Base-by-base conservation (phyloP, 2,329 filamentous ascomycete genomes). In the Huntiella abstrusa region DNA sequence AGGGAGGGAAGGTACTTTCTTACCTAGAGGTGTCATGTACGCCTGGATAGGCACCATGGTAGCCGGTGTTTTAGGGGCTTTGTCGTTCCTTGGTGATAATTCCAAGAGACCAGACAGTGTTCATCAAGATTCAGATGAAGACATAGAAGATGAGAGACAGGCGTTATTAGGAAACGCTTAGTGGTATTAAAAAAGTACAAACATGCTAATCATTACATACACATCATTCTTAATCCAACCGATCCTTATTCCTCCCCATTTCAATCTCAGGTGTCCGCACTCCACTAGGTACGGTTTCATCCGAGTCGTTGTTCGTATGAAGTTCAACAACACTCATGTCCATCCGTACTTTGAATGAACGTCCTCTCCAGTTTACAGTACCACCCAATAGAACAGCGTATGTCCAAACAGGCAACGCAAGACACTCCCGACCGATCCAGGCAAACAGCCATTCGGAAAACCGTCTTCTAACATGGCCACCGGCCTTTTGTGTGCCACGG, bases 371-470 rank as follows among this genome's bases (percentile, higher is more conserved):
- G 45, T 74, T 74, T 0, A 98, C 84, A 0, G 78, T 88, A 1
- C 81, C 76, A 0, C 91, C 91, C n/a, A 88, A 80, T 54, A 84
- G 75, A 15, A 95, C 83, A 1, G 91, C 91, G 74, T 80, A 86
- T 0, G 75, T 65, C 91, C 91, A 98, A 49, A 98, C 80, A 0
- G 87, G 87, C 40, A 94, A 65, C 0, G 91, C 87, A 6, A 95
- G 66, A 0, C 74, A 53, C 62, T 98, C 91, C 32, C 91, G 70
- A 0, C 82, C 85, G 0, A 93, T 54, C 91, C 92, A 98, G 0
- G 87, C 82, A 4, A 70, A 58, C 3, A 91, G 57, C 83, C 86
- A 98, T 52, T 82, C 70, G 0, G 60, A 52, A 48, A 91, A 80
- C 0, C 68, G 63, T 34, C 83, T 67, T 61, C 64, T 50, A 56